Conservation (phyloP, 305 asterid genomes). For the Rubia peregrina region DNA sequence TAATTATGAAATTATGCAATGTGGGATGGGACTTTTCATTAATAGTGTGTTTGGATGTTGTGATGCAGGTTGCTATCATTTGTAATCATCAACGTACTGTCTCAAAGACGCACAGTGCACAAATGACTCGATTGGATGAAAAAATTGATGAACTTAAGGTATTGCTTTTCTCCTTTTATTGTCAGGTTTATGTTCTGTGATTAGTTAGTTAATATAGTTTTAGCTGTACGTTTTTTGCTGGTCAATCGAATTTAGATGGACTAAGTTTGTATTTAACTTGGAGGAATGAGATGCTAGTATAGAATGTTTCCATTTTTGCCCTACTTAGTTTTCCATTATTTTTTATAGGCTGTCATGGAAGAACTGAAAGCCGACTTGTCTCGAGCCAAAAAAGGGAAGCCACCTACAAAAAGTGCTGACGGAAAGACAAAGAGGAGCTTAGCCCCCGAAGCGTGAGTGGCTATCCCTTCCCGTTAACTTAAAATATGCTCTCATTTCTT, state of each 20-base stretch:
- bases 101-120: constrained; percentile 79
- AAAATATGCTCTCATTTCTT: background rate
- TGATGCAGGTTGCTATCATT: constrained; percentile 82
- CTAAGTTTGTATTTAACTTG: background rate
- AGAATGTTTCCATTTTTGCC: background rate
- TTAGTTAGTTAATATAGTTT: background rate
- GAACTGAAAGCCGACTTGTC: constrained; percentile 66
- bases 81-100: constrained; percentile 97
- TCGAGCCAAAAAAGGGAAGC: constrained; percentile 86
- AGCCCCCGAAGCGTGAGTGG: constrained; percentile 74
- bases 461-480: constrained; percentile 5
- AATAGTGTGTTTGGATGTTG: constrained; percentile 2
- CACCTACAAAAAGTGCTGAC: constrained; percentile 64
- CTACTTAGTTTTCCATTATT: constrained; percentile 10
- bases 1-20: constrained; percentile 1
- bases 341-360: constrained; percentile 48
- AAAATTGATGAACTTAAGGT: constrained; percentile 90
- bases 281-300: background rate
- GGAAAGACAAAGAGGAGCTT: constrained; percentile 78
- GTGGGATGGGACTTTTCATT: background rate
- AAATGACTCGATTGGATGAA: constrained; percentile 70
- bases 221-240: background rate
- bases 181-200: background rate
- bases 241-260: background rate
- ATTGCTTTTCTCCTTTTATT: constrained; percentile 12